phyloP scores from a whole-genome alignment of 169 alveolate species.

The Plasmodium cynomolgi region DNA sequence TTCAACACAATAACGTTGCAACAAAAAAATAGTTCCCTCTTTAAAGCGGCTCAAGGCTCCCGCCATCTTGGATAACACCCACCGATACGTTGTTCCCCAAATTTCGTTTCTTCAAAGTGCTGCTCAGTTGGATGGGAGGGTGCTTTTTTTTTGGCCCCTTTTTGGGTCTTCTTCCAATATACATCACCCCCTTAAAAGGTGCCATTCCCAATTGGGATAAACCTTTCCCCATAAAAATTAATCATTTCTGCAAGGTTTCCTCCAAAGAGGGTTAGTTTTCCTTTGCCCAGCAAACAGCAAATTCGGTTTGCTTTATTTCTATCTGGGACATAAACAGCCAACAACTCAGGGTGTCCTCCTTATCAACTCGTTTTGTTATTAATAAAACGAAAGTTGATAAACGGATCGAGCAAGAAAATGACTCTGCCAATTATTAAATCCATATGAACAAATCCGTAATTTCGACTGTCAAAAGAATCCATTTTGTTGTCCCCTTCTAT shows the following conservation, averaged over 20 bases:
- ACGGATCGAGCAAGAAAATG: conserved; percentile 67
- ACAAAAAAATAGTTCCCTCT: neutral
- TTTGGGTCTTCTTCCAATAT: neutral
- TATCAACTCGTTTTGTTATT: neutral
- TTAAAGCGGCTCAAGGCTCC: neutral
- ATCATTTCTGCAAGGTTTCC: neutral
- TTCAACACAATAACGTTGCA: neutral
- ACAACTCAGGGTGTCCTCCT: too few relatives aligned
- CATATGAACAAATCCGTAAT: conserved; percentile 67
- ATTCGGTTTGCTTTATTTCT: neutral
- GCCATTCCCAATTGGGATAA: neutral
- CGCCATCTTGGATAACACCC: neutral
- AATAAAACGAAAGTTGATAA: conserved; percentile 37
- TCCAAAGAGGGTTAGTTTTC: neutral
- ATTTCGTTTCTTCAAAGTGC: neutral
- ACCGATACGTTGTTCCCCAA: neutral
- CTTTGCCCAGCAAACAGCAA: neutral
- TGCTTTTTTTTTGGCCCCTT: neutral
- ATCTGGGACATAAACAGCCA: neutral
- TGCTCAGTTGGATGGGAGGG: neutral
- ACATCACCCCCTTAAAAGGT: neutral
- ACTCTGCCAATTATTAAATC: conserved; percentile 57
- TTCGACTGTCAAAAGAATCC: conserved; percentile 75
- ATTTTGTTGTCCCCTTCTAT: conserved; percentile 70
- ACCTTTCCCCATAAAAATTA: neutral